These are phyloP conservation scores for Cyamopsis tetragonoloba DNA, from an alignment of 306 rosid species.

Conservation along the genomic window DNA sequence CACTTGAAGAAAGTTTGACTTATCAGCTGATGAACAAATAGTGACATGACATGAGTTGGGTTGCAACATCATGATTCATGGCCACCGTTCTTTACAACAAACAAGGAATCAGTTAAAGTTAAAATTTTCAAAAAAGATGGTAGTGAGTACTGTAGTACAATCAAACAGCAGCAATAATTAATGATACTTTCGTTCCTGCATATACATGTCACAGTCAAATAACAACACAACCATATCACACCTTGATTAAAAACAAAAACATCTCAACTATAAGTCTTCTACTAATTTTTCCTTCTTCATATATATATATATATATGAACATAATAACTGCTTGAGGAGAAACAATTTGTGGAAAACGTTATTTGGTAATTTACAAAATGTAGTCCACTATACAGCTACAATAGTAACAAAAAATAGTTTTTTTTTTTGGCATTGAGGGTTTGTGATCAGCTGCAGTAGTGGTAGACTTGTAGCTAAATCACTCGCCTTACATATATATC, in stretches of 20 bases:
- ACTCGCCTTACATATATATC: no score
- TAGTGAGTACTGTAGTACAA: no score
- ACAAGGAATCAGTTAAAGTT: constrained; percentile 31
- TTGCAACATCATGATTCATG: constrained; percentile 20
- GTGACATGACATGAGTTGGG: constrained; percentile 27
- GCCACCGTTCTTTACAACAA: constrained; percentile 26
- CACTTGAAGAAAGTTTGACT: constrained; percentile 27
- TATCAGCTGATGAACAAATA: constrained; percentile 4
- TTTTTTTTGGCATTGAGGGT: no score
- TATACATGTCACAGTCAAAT: constrained; percentile 20
- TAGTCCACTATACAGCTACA: no score
- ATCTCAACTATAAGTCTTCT: neutral
- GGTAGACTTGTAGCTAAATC: no score
- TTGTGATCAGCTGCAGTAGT: no score
- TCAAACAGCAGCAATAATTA: constrained; percentile 12
- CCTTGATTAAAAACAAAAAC: constrained; percentile 11
- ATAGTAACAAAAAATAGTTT: no score
- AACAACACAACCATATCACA: constrained; percentile 13
- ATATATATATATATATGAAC: no score
- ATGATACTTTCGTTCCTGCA: neutral
- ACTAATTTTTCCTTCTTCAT: neutral
- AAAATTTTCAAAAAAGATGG: constrained; percentile 11
- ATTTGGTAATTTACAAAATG: no score
- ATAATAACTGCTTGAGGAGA: no score
- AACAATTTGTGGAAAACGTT: no score